These are phyloP conservation scores for Chlorella sp. DNA, from an alignment of 139 green algal genomes.

Conservation along the genomic window DNA sequence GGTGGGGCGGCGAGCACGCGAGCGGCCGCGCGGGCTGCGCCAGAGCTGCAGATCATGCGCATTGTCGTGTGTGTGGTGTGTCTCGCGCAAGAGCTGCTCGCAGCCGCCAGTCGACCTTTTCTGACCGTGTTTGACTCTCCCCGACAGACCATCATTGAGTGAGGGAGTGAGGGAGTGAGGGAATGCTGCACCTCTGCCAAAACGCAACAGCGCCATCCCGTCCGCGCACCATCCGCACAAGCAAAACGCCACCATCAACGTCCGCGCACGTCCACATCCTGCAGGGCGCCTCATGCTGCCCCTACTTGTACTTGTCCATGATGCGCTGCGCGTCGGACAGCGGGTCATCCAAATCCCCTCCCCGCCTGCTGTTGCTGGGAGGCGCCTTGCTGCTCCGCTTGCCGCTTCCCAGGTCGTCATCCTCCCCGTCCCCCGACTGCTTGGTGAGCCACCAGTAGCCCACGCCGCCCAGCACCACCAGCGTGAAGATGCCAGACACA, in stretches of 20 bases:
- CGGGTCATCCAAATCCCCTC: not conserved
- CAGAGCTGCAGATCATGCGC: too few species aligned
- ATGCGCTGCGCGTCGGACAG: not conserved
- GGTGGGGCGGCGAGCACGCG: too few species aligned
- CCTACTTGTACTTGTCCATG: not conserved
- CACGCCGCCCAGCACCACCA: constrained; percentile 17
- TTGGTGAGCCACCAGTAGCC: constrained; percentile 13
- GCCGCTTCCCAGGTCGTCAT: not conserved
- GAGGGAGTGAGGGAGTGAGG: too few species aligned
- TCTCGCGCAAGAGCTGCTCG: too few species aligned
- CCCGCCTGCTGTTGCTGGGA: not conserved
- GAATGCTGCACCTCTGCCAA: not conserved
- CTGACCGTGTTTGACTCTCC: too few species aligned
- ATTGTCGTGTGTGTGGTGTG: too few species aligned
- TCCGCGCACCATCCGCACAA: not conserved
- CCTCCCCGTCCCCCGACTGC: not conserved
- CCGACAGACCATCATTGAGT: too few species aligned
- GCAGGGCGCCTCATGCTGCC: too few species aligned
- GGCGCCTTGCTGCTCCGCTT: too few species aligned
- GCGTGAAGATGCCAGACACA: constrained; percentile 17
- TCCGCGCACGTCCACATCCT: too few species aligned
- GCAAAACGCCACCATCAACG: not conserved
- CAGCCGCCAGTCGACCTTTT: too few species aligned
- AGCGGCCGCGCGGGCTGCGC: too few species aligned
- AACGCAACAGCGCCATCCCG: not conserved